phyloP scores from a whole-genome alignment of 2,329 filamentous ascomycete genomes.

The Fonsecaea monophora region DNA sequence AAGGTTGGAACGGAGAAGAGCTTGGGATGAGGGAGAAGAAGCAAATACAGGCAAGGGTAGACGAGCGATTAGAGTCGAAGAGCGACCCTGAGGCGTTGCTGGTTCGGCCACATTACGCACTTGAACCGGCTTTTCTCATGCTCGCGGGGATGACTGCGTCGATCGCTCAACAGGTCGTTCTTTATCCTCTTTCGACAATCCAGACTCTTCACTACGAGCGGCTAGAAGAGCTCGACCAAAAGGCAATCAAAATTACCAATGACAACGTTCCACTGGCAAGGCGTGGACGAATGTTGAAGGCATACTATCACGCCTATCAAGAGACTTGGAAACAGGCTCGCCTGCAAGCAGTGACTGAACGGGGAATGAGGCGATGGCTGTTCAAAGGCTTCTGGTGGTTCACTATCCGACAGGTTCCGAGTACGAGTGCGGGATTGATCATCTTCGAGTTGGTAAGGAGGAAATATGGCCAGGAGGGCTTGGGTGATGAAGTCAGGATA shows the following conservation, averaged over 20 bases:
- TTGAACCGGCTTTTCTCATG: slow-evolving; percentile 68
- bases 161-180: slow-evolving; percentile 63
- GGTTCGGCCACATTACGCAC: slow-evolving; percentile 67
- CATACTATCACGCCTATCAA: slow-evolving; percentile 67
- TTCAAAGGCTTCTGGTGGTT: slow-evolving; percentile 63
- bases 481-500: slow-evolving; percentile 61
- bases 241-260: slow-evolving; percentile 47
- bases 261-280: slow-evolving; percentile 34
- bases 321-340: slow-evolving; percentile 62
- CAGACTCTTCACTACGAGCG: slow-evolving; percentile 67
- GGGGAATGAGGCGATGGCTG: slow-evolving; percentile 61
- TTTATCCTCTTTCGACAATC: slow-evolving; percentile 65
- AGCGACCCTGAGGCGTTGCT: slow-evolving; percentile 27
- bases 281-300: slow-evolving; percentile 54
- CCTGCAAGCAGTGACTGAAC: slow-evolving; percentile 59
- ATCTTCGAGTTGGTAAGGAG: slow-evolving; percentile 69
- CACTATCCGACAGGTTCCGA: slow-evolving; percentile 67
- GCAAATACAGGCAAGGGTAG: background rate
- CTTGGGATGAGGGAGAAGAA: slow-evolving; percentile 13
- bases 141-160: slow-evolving; percentile 66
- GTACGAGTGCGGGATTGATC: slow-evolving; percentile 68
- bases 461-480: slow-evolving; percentile 59
- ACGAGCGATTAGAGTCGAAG: background rate
- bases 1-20: slow-evolving; percentile 1
- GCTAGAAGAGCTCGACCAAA: slow-evolving; percentile 65